Evolutionary conservation across 2,329 filamentous ascomycete species (phyloP), one percentile per base, ranked within the genome.

Genomic region (Fusarium sp.): DNA sequence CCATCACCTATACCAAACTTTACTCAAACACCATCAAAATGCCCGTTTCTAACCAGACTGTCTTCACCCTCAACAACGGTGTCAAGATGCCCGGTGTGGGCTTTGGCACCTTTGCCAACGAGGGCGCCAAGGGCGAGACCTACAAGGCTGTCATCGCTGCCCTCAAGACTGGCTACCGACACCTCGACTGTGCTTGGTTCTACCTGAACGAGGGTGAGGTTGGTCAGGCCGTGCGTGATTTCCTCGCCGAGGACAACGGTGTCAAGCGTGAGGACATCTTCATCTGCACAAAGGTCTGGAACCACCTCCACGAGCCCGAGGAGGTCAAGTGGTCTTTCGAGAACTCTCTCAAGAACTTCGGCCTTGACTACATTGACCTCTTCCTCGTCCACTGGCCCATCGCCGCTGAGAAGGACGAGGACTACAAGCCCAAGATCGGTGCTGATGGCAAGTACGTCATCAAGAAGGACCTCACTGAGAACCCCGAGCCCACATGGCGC

Each of bases 71-170:
- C 64, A 83, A 82, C 79, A 84, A 85, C 68, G 83, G 83, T 61
- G 86, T 90, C 63, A 84, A 83, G 76, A 88, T 90, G 71, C 89
- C 89, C 65, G 88, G 83, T 49, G 80, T 90, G 32, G 89, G 89
- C 27, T 90, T 91, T 73, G 89, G 89, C 72, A 90, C 89, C 72
- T 90, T 90, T 75, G 86, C 88, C 77, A 91, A 86, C 78, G 90
- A 92, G 80, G 90, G 78, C 30, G 69, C 78, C 27, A 74, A 73
- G 67, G 73, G 73, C 2, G 73, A 75, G 60, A 75, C 73, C 34
- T 75, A 75, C 68, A 68, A 75, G 43, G 76, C 77, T 40, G 76
- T 81, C 54, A 83, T 56, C 20, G 76, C 78, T 40, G 86, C 87
- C 65, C 78, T 86, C 42, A 78, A 78, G 54, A 71, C 74, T 27